Percentiles rank a stretch among this genome's conserved stretches.
Evolutionary conservation across 129 eudicot genomes (phyloP).

Genomic region (Chrysanthemum makinoi): DNA sequence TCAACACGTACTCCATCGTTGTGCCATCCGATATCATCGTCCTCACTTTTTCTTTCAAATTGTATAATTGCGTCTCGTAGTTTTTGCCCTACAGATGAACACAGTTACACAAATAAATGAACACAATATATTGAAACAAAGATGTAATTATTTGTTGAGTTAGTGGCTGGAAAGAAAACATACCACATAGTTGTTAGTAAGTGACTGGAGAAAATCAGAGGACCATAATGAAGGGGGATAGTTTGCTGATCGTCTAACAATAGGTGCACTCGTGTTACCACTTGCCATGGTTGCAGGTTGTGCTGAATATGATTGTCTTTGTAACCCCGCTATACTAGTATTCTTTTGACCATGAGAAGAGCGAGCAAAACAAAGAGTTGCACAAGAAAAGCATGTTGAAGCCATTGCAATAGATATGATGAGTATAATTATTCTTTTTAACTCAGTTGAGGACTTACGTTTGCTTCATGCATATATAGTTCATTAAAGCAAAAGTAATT

Average conservation of each 20-base stretch:
- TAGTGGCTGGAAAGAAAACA: background rate
- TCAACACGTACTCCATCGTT: constrained; percentile 16
- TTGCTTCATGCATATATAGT: too few species aligned
- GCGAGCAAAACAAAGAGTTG: background rate
- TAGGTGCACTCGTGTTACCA: constrained; percentile 4
- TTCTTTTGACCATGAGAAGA: background rate
- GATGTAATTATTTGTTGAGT: too few species aligned
- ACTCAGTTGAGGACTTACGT: background rate
- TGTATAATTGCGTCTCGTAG: background rate
- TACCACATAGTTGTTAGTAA: constrained; percentile 18
- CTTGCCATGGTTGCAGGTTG: constrained; percentile 7
- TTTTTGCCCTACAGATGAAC: constrained; percentile 27
- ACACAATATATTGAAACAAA: background rate
- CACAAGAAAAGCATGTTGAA: background rate
- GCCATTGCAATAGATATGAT: constrained; percentile 13
- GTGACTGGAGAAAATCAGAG: constrained; percentile 27
- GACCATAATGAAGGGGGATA: constrained; percentile 37
- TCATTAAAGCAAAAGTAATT: too few species aligned
- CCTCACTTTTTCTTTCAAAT: constrained; percentile 32
- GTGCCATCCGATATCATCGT: constrained; percentile 15
- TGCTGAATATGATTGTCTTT: background rate
- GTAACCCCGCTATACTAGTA: background rate
- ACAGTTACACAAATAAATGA: background rate
- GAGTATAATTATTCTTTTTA: background rate
- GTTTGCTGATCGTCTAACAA: constrained; percentile 31